Evolutionary conservation across 495 filamentous ascomycete species (phyloP), one percentile per base, ranked within the genome.

Genomic region (Mycothermus thermophilus): DNA sequence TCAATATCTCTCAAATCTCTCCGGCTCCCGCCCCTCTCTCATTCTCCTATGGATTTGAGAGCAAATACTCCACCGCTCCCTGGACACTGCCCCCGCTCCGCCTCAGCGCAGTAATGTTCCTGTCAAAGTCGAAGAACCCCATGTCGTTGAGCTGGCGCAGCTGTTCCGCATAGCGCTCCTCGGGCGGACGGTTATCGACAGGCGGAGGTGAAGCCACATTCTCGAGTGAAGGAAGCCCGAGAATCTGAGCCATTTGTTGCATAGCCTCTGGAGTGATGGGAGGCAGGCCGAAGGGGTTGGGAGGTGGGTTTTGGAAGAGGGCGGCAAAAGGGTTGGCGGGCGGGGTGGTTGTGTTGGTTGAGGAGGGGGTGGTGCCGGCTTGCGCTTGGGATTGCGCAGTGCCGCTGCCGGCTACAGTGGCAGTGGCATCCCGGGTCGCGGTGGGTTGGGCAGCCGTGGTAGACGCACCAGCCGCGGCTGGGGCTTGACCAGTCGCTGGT

Each of bases 101-200:
- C 58, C 90, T 73, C 54, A 99, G 61, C 12, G 92, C 92, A 44
- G 77, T 73, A 24, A 99, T 73, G 43, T 99, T 99, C 50, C 79
- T 56, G 36, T 96, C 87, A 50, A 96, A 96, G 44, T 99, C 90
- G 52, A 75, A 93, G 56, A 99, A 96, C 4, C 92, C 92, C 92
- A 99, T 99, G 35, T 96, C 90, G 53, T 99, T 96, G 42, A 99
- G 60, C 53, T 95, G 88, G 30, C 84, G 68, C 30, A 99, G 62
- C 52, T 99, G 92, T 10, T 80, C 75, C 5, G 79, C 85, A 42
- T 93, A 99, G 42, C 82, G 66, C 51, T 95, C 92, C 66, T 96
- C 92, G 0, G 88, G 90, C 12, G 90, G 85, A 40, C 87, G 69
- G 49, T 67, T 88, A 55, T 96, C 92, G 4, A 63, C 49, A 5